Conservation (phyloP, 2,329 filamentous ascomycete genomes). For the Tolypocladium sp. region DNA sequence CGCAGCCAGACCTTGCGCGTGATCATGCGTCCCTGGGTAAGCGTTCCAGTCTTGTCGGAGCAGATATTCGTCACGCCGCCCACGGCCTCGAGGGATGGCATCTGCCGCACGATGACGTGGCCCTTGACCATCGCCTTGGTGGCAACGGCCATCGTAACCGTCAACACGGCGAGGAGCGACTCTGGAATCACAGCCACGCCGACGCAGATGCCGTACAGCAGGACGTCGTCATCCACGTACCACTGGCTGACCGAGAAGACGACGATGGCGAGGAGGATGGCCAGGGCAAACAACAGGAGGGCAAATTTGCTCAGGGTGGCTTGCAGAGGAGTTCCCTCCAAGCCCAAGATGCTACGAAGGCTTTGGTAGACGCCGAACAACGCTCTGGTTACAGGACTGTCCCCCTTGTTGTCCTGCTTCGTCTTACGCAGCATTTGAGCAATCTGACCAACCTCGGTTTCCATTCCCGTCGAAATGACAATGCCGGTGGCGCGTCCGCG, state of each 20-base stretch:
- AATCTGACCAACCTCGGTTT: slow-evolving; percentile 68
- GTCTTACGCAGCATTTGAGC: slow-evolving; percentile 57
- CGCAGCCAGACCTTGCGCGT: slow-evolving; percentile 53
- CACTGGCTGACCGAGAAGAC: slow-evolving; percentile 52
- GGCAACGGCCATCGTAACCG: slow-evolving; percentile 61
- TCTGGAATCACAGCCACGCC: slow-evolving; percentile 57
- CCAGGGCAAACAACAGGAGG: slow-evolving; percentile 68
- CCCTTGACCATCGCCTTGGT: slow-evolving; percentile 56
- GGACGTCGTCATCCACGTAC: slow-evolving; percentile 43
- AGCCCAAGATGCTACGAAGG: slow-evolving; percentile 47
- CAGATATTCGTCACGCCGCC: slow-evolving; percentile 63
- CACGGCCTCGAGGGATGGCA: slow-evolving; percentile 56
- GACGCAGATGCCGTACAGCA: slow-evolving; percentile 53
- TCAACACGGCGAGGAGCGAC: slow-evolving; percentile 60
- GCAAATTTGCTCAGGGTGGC: slow-evolving; percentile 80
- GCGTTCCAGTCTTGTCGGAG: slow-evolving; percentile 62
- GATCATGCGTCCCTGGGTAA: slow-evolving; percentile 59
- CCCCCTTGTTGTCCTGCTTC: slow-evolving; percentile 32
- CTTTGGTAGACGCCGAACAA: slow-evolving; percentile 33
- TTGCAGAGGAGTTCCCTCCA: slow-evolving; percentile 75
- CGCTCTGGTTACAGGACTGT: slow-evolving; percentile 32
- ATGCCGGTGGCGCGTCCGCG: slow-evolving; percentile 61
- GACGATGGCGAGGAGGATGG: slow-evolving; percentile 49
- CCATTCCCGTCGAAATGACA: slow-evolving; percentile 62
- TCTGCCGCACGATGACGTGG: slow-evolving; percentile 57